Base-by-base conservation (phyloP, 345 rosid species). In the Eucalyptus virginea region DNA sequence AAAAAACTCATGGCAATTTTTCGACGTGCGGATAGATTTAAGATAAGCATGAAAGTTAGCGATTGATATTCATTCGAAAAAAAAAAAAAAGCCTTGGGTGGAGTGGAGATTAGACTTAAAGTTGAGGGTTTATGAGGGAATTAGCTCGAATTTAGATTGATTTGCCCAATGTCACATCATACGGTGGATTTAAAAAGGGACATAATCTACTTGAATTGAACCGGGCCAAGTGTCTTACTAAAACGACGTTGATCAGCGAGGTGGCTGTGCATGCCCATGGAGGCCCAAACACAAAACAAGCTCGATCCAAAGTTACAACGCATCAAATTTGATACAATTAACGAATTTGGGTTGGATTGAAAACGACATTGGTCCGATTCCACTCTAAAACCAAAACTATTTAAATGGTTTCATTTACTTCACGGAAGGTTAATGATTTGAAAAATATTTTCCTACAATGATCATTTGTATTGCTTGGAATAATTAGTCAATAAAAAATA, bases 381-480 rank as follows among this genome's bases (percentile, higher is more conserved):
- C 77, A n/a, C 77, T 65, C 18, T 62, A 28, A 62, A 28, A 13
- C 4, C 9, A 62, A 62, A 62, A 62, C n/a, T 62, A 62, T 65
- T 30, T 13, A 65, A 13, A 65, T 65, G 17, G 6, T 15, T n/a
- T 7, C 4, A 1, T 65, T 65, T 30, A 6, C 15, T 65, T 65
- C 5, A 15, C 0, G 0, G 37, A n/a, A 65, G n/a, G 17, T n/a
- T n/a, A 65, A 7, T 65, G 2, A 2, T 65, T 7, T 0, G 0
- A 65, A 65, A 65, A 65, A 15, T 15, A 65, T 7, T n/a, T 65
- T 65, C 34, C 0, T 65, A 65, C 32, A 15, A 7, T n/a, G 3
- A 15, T 4, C 3, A 4, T 30, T 65, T 7, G 2, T n/a, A n/a
- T n/a, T 65, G 6, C 6, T 0, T 13, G 7, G 1, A 12, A 62